Evolutionary conservation across 75 land plant species (phyloP).

Genomic region (Pinus tabuliformis): DNA sequence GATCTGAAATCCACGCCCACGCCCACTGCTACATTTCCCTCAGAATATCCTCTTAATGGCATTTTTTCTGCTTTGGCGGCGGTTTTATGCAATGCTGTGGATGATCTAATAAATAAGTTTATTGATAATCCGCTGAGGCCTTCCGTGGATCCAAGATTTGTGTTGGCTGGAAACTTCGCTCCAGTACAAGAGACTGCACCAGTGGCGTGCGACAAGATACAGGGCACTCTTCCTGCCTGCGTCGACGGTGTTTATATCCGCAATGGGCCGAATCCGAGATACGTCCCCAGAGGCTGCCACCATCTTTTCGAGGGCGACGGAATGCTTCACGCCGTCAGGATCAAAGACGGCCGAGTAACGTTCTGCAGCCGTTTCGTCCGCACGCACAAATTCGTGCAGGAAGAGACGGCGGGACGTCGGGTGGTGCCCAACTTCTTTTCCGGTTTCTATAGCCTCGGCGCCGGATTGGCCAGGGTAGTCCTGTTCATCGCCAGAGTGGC

Average conservation of each 20-base stretch:
- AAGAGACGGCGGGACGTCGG: slow-evolving; percentile 29
- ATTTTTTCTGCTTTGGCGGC: background rate
- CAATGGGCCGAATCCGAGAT: slow-evolving; percentile 77
- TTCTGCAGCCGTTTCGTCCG: slow-evolving; percentile 66
- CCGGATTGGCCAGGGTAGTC: slow-evolving; percentile 50
- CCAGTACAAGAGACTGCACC: slow-evolving; percentile 68
- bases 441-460: slow-evolving; percentile 29
- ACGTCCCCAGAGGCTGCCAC: slow-evolving; percentile 48
- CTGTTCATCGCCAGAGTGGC: slow-evolving; percentile 24
- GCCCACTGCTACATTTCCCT: too few relatives aligned
- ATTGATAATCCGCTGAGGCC: slow-evolving; percentile 32
- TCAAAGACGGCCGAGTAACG: slow-evolving; percentile 36
- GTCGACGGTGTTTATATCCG: slow-evolving; percentile 75
- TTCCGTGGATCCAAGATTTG: slow-evolving; percentile 48
- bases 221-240: slow-evolving; percentile 46
- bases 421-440: slow-evolving; percentile 53
- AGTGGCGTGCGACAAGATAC: slow-evolving; percentile 21
- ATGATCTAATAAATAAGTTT: slow-evolving; percentile 14
- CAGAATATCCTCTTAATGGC: too few relatives aligned
- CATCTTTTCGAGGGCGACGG: slow-evolving; percentile 90
- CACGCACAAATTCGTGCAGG: slow-evolving; percentile 56
- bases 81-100: slow-evolving; percentile 25
- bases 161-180: slow-evolving; percentile 52
- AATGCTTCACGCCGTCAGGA: slow-evolving; percentile 70
- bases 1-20: too few relatives aligned